Conservation (phyloP, 371 early-diverging fungal species). For the Mortierella sp. region DNA sequence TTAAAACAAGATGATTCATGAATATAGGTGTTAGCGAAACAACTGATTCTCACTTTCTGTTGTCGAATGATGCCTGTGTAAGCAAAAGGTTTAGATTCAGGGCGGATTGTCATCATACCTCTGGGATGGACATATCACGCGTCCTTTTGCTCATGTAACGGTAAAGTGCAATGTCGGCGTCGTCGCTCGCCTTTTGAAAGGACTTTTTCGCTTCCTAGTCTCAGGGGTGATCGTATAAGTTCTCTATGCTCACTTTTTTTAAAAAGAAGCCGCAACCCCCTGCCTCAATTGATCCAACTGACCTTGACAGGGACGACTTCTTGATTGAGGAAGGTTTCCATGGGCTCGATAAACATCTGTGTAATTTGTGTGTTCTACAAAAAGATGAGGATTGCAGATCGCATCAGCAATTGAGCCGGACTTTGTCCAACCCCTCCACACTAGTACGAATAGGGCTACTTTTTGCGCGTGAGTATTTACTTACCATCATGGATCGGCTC, state of each 20-base stretch:
- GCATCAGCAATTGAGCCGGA: background rate
- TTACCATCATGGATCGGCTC: conserved; percentile 70
- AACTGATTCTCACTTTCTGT: too few species aligned
- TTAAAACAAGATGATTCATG: background rate
- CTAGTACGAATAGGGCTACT: too few species aligned
- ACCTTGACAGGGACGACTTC: conserved; percentile 73
- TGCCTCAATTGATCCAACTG: conserved; percentile 8
- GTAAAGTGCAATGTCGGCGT: conserved; percentile 67
- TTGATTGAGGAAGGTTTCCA: conserved; percentile 68
- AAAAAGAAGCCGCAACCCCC: too few species aligned
- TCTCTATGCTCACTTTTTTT: too few species aligned
- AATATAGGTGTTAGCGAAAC: background rate
- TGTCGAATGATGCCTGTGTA: too few species aligned
- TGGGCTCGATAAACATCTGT: conserved; percentile 72
- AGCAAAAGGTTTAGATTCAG: conserved; percentile 5
- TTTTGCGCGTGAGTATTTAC: too few species aligned
- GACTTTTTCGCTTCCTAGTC: conserved; percentile 69
- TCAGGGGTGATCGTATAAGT: too few species aligned
- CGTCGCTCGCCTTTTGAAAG: conserved; percentile 75
- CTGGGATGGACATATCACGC: conserved; percentile 66
- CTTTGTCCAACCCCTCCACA: too few species aligned
- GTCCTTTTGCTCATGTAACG: conserved; percentile 72
- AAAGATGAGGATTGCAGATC: too few species aligned
- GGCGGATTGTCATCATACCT: too few species aligned
- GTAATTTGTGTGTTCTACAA: conserved; percentile 68